These are phyloP conservation scores for Pinus tabuliformis DNA, from an alignment of 75 land plant species.

Conservation along the genomic window DNA sequence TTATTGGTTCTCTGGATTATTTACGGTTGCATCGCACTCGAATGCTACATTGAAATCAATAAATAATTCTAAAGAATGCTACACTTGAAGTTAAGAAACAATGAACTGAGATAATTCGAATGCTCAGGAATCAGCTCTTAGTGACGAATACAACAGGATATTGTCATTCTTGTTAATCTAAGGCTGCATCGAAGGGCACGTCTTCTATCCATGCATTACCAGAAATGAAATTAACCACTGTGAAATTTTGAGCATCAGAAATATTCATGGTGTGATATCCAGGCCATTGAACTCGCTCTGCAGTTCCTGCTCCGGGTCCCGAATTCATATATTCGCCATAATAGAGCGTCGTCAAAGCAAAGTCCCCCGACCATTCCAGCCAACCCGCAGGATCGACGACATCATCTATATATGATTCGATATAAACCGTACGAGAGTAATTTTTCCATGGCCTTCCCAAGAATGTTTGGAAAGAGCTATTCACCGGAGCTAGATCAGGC, in stretches of 20 bases:
- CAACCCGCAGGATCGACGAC: slow-evolving; percentile 17
- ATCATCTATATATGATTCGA: not conserved
- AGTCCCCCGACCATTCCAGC: slow-evolving; percentile 18
- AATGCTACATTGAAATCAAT: too few relatives aligned
- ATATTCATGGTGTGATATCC: slow-evolving; percentile 2
- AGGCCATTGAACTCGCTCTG: not conserved
- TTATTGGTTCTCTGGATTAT: too few relatives aligned
- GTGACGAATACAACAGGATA: too few relatives aligned
- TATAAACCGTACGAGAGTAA: not conserved
- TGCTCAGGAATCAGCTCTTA: too few relatives aligned
- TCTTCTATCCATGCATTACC: not conserved
- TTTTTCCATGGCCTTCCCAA: too few relatives aligned
- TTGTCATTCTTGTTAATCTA: too few relatives aligned
- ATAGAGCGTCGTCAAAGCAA: slow-evolving; percentile 17
- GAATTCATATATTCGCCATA: slow-evolving; percentile 7
- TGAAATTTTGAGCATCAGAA: not conserved
- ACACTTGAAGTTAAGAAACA: too few relatives aligned
- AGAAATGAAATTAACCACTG: not conserved
- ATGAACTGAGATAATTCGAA: too few relatives aligned
- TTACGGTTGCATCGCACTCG: too few relatives aligned
- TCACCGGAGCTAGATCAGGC: too few relatives aligned
- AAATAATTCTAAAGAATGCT: too few relatives aligned
- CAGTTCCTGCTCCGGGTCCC: not conserved
- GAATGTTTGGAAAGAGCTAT: too few relatives aligned
- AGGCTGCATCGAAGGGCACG: not conserved